Base-by-base conservation (phyloP, 2,329 filamentous ascomycete species). In the Cladosporium sp. region DNA sequence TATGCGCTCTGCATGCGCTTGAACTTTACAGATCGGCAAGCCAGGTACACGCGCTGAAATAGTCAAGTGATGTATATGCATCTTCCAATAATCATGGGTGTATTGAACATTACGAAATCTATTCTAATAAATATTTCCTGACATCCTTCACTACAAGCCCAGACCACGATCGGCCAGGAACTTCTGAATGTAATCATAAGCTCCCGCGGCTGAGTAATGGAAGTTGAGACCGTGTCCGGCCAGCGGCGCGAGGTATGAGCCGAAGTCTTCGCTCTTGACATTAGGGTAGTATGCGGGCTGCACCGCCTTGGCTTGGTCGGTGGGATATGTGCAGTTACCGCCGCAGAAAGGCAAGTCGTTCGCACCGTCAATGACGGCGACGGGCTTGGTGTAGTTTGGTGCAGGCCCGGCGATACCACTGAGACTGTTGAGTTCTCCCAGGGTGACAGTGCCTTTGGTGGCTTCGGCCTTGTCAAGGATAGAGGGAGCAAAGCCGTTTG, bases 161-260 rank as follows among this genome's bases (percentile, higher is more conserved):
- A 56, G 20, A 1, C 34, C 22, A 17, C 36, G 34, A 5, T 39
- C 54, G 11, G 22, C 45, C 34, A 70, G 51, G 58, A 72, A 71
- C 9, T 62, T 59, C 45, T 67, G 65, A 25, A 70, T 66, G 19
- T 63, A 67, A 12, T 61, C 60, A 58, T 63, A 72, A 9, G 69
- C 69, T 25, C 45, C 64, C 14, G 49, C 55, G 17, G 70, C 69
- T 25, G 66, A 65, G 49, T 66, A 71, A 55, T 73, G 70, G 60
- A 72, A 61, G 43, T 72, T 72, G 37, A 73, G 34, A 1, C 66
- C 69, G 61, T 73, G 70, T 0, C 70, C 70, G 25, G 68, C 64
- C 17, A 55, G 45, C 12, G 63, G 62, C 28, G 64, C 65, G 15
- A 71, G 55, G 50, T 66, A 70, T 12, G 63, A 61, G 8, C 55